Percentiles rank a stretch among this genome's conserved stretches.
Conservation (phyloP, 495 filamentous ascomycete genomes). For the Aspergillus steynii region DNA sequence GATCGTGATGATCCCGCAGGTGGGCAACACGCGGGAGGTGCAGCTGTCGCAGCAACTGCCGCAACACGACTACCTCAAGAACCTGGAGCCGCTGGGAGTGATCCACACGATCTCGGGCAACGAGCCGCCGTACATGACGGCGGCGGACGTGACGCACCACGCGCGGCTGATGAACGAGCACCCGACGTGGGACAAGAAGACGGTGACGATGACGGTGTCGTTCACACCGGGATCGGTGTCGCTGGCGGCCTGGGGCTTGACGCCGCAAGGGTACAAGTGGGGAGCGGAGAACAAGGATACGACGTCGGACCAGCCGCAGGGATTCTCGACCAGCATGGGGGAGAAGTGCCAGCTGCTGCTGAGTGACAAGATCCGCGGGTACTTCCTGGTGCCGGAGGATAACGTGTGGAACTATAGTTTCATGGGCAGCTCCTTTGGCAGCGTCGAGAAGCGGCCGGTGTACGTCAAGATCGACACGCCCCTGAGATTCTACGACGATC, state of each 20-base stretch:
- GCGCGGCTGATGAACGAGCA: constrained; percentile 84
- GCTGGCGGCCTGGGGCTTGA: constrained; percentile 87
- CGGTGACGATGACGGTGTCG: constrained; percentile 91
- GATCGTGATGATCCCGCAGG: constrained; percentile 97
- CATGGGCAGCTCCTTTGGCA: constrained; percentile 85
- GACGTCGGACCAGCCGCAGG: constrained; percentile 85
- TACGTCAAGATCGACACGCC: constrained; percentile 94
- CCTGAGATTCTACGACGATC: constrained; percentile 83
- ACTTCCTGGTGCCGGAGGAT: constrained; percentile 91
- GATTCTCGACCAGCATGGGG: constrained; percentile 89
- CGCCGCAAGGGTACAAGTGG: constrained; percentile 93
- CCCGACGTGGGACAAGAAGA: constrained; percentile 88
- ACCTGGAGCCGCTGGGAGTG: constrained; percentile 87
- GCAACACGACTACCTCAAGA: constrained; percentile 86
- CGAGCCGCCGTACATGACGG: constrained; percentile 94
- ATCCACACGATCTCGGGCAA: constrained; percentile 96
- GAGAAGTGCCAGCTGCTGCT: constrained; percentile 93
- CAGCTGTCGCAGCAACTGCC: constrained; percentile 90
- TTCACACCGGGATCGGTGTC: constrained; percentile 99
- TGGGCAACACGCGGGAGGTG: constrained; percentile 88
- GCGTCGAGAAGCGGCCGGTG: constrained; percentile 84
- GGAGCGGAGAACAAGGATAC: constrained; percentile 94
- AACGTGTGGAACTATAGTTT: constrained; percentile 98
- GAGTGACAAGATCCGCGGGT: constrained; percentile 88
- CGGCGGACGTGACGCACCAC: constrained; percentile 91